A percentile compares a stretch with the other conserved stretches of the same genome.
Conservation (phyloP, 495 filamentous ascomycete species). For the Lepidopterella palustris region DNA sequence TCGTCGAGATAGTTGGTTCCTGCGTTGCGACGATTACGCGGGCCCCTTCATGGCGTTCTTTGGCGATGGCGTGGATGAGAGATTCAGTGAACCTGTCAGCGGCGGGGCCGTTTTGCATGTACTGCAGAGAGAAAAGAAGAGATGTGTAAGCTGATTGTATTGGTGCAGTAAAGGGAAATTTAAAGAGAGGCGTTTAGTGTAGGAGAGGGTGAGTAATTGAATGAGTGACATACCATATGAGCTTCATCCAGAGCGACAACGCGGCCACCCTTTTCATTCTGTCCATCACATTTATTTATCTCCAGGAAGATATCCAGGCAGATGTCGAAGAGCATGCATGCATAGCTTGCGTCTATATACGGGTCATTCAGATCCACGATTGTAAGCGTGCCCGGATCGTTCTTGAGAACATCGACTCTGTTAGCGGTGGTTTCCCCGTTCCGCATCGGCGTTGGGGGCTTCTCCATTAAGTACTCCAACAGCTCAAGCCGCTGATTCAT, state of each 20-base stretch:
- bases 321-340: constrained; percentile 65
- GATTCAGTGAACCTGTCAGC: constrained; percentile 54
- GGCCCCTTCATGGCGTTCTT: constrained; percentile 62
- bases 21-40: constrained; percentile 69
- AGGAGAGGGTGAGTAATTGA: too few species aligned
- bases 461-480: constrained; percentile 51
- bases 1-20: constrained; percentile 68
- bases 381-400: constrained; percentile 51
- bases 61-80: constrained; percentile 57
- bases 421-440: background rate
- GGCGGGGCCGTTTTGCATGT: constrained; percentile 44
- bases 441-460: constrained; percentile 16
- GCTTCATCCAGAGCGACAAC: constrained; percentile 58
- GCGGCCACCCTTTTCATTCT: too few species aligned
- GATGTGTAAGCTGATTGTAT: background rate
- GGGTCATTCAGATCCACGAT: constrained; percentile 72
- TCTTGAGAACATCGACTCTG: constrained; percentile 26
- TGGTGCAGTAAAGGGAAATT: too few species aligned
- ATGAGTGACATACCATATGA: constrained; percentile 49
- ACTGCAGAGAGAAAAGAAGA: constrained; percentile 34
- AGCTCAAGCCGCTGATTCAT: constrained; percentile 10
- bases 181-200: too few species aligned
- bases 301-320: constrained; percentile 30
- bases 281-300: background rate
- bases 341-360: constrained; percentile 58